phyloP scores from a whole-genome alignment of 345 rosid genomes.

The Euphorbia pulcherrima region DNA sequence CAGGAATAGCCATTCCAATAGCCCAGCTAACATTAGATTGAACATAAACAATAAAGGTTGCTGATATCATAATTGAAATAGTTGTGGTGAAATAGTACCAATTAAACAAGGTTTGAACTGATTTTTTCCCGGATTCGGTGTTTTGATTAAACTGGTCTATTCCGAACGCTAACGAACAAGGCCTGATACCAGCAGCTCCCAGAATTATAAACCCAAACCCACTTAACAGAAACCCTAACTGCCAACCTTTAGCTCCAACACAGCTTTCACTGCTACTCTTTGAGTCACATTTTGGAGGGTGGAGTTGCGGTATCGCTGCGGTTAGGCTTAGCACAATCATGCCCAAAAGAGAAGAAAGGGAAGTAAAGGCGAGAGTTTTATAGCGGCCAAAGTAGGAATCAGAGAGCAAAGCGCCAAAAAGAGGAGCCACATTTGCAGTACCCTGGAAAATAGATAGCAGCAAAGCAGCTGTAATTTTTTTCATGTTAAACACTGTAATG shows the following conservation, averaged over 20 bases:
- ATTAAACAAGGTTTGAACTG: constrained; percentile 36
- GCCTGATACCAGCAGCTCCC: constrained; percentile 44
- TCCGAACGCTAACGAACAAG: constrained; percentile 42
- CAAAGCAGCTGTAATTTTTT: constrained; percentile 11
- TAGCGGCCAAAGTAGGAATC: constrained; percentile 25
- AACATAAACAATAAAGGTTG: constrained; percentile 28
- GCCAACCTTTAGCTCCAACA: constrained; percentile 24
- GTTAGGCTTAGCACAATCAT: constrained; percentile 28
- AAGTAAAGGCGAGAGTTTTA: constrained; percentile 13
- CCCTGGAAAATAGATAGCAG: constrained; percentile 24
- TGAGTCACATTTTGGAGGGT: constrained; percentile 27
- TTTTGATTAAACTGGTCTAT: constrained; percentile 40
- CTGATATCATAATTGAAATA: constrained; percentile 25
- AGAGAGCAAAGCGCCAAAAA: constrained; percentile 22
- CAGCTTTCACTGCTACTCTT: constrained; percentile 6
- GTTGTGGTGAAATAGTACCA: constrained; percentile 44
- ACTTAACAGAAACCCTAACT: constrained; percentile 20
- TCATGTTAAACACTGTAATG: constrained; percentile 22
- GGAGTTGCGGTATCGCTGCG: constrained; percentile 33
- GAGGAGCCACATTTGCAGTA: constrained; percentile 14
- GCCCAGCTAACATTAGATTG: constrained; percentile 35
- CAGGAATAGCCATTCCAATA: constrained; percentile 33
- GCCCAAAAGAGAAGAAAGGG: constrained; percentile 25
- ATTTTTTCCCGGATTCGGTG: constrained; percentile 28
- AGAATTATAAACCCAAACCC: constrained; percentile 28